Evolutionary conservation across 495 filamentous ascomycete species (phyloP), one percentile per base, ranked within the genome.

Genomic region (Stereocaulon alpinum): DNA sequence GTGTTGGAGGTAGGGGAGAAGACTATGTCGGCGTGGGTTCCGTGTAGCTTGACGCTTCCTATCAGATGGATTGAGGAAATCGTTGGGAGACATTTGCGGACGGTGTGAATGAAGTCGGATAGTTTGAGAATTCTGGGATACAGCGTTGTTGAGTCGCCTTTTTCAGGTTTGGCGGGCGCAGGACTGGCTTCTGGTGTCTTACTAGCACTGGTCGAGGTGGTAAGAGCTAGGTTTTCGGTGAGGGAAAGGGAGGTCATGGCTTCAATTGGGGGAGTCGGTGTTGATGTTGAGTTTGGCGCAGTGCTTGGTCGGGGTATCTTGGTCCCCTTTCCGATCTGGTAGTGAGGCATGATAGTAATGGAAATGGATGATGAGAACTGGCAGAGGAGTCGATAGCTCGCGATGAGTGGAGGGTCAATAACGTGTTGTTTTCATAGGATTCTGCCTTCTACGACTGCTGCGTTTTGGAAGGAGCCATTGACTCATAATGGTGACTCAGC

Each of bases 1-100:
- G 12, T 61, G 18, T 41, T 63, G 48, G 70, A 54, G 40, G 68
- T 42, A 11, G 12, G 20, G 20, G 62, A n/a, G 51, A 72, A 50
- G 32, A 74, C 65, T 11, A 71, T 66, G 53, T 71, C 68, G n/a
- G 62, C 64, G 48, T 70, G 72, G 1, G 66, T 67, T 24, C 70
- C 71, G 56, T 72, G 71, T 2, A 72, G 69, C 43, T 72, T 74
- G 12, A 69, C 66, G 18, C 66, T 74, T 32, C 70, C 71, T 12
- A 60, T 63, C 12, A 74, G 59, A 3, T 61, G 58, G 22, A 72
- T 55, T 14, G 44, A 41, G 52, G 4, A 56, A 44, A n/a, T 69
- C 40, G 17, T 37, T 29, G 22, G 41, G 4, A 40, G 56, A 12
- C 18, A 4, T 29, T 37, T 58, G 27, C 24, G 27, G 22, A 32